A percentile compares a stretch with the other conserved stretches of the same genome.
Conservation (phyloP, 2,329 filamentous ascomycete species). For the Aspergillus vadensis region DNA sequence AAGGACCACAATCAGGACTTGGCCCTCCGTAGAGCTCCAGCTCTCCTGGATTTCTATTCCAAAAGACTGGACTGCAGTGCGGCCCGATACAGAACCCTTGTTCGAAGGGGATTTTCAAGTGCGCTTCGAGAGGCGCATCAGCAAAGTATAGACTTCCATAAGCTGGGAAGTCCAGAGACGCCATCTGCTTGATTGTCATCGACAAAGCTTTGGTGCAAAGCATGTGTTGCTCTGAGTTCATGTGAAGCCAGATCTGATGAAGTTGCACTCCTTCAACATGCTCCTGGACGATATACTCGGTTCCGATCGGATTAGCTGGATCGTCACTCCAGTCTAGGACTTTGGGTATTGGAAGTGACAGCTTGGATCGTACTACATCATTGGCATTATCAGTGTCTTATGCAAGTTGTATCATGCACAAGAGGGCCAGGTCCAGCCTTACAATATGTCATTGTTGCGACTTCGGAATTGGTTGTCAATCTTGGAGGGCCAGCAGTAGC, state of each 20-base stretch:
- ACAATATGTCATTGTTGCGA: constrained; percentile 51
- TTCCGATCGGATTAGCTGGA: constrained; percentile 34
- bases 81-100: constrained; percentile 39
- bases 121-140: constrained; percentile 26
- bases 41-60: constrained; percentile 21
- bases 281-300: constrained; percentile 46
- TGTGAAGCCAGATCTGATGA: constrained; percentile 36
- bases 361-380: constrained; percentile 25
- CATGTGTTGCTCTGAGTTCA: constrained; percentile 38
- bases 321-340: constrained; percentile 30
- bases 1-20: constrained; percentile 26
- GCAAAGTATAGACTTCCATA: constrained; percentile 44
- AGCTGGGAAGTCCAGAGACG: constrained; percentile 38
- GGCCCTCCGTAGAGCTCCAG: constrained; percentile 20
- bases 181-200: constrained; percentile 33
- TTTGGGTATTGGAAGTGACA: constrained; percentile 28
- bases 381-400: constrained; percentile 1
- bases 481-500: constrained; percentile 40
- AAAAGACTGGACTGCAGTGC: constrained; percentile 27
- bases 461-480: constrained; percentile 48
- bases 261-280: constrained; percentile 37
- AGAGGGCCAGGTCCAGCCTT: constrained; percentile 17
- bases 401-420: neutral
- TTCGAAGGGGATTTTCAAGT: constrained; percentile 28
- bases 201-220: constrained; percentile 34